These are phyloP conservation scores for Triticum aestivum DNA, from an alignment of 176 grass and related monocot species.

Conservation along the genomic window IWGSC_CS_RefSeq_v2.1 NC_057813.1:674385941-674386440, in stretches of 20 bases:
- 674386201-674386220: conserved; percentile 73
- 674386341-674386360: conserved; percentile 8
- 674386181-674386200: conserved; percentile 51
- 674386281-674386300: conserved; percentile 44
- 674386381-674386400: not conserved
- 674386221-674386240: conserved; percentile 95
- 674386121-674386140: conserved; percentile 47
- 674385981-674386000: no score
- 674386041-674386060: no score
- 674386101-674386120: not conserved
- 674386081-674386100: not conserved
- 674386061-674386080: no score
- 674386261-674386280: conserved; percentile 51
- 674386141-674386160: conserved; percentile 61
- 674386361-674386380: not conserved
- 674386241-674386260: conserved; percentile 82
- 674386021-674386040: no score
- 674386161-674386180: conserved; percentile 59
- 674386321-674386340: conserved; percentile 66
- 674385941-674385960: no score
- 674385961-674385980: no score
- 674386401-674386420: not conserved
- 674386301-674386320: conserved; percentile 65
- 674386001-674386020: no score
- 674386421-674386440: not conserved